These are phyloP conservation scores for Coffea canephora DNA, from an alignment of 257 asterid species.

Conservation along the genomic window DNA sequence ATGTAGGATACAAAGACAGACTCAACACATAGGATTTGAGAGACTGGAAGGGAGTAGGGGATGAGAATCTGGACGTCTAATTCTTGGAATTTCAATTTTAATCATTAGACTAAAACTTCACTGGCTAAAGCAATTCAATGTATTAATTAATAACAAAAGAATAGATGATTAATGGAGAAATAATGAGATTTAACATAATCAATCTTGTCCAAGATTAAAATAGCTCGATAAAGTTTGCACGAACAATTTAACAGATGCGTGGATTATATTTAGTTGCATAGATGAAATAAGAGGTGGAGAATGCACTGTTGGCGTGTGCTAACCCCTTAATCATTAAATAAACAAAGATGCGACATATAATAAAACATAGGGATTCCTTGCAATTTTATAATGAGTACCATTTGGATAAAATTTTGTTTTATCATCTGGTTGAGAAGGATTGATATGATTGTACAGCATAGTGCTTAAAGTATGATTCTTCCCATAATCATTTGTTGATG, in stretches of 20 bases:
- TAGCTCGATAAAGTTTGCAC: slow-evolving; percentile 1
- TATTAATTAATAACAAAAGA: too few relatives aligned
- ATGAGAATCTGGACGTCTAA: too few relatives aligned
- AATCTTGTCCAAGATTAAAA: background rate
- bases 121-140: too few relatives aligned
- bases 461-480: slow-evolving; percentile 18
- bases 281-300: background rate
- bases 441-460: slow-evolving; percentile 24
- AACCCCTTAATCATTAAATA: background rate
- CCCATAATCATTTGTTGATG: slow-evolving; percentile 26
- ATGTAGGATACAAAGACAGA: too few relatives aligned
- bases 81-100: too few relatives aligned
- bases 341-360: background rate
- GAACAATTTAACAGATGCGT: background rate
- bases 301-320: background rate
- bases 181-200: background rate
- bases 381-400: background rate
- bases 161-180: background rate
- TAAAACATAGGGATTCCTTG: background rate
- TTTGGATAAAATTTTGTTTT: background rate
- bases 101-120: too few relatives aligned
- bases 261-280: background rate
- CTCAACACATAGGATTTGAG: too few relatives aligned
- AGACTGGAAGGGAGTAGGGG: too few relatives aligned
- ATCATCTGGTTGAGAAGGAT: slow-evolving; percentile 12